Base-by-base conservation (phyloP, 345 rosid species). In the Moringa oleifera region DNA sequence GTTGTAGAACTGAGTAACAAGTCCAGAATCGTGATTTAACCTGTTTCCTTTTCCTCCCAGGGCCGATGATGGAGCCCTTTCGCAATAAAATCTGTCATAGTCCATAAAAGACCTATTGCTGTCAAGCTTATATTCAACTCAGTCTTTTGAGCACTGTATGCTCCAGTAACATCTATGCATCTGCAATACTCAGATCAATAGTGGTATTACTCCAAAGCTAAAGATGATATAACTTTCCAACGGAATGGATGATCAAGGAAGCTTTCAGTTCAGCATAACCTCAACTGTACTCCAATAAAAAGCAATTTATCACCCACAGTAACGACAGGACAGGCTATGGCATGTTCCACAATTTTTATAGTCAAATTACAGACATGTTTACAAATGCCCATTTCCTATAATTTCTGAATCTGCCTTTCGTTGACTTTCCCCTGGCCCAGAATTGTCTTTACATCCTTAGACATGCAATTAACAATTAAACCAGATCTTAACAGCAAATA, bases 131-230 rank as follows among this genome's bases (percentile, higher is more conserved):
- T 88, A 72, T 94, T 94, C 71, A 90, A 73, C 78, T 90, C 97
- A 25, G 93, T 80, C 78, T 85, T 86, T 71, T 94, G 99, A 70
- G 85, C 80, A 82, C 97, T 83, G 69, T 94, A 94, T 37, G 97
- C 99, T 79, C 99, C 97, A 72, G 93, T 88, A 57, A 94, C 99
- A 73, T 94, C 96, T 46, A 90, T 80, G 78, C 97, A 90, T 77
- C 98, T 93, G 89, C 71, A 80, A 64, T 59, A 63, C 54, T 49
- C 61, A 64, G 65, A 79, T 53, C 45, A 41, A 55, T 36, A 80
- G 21, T 53, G 33, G 64, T 58, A 63, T 28, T 36, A 61, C 28
- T 58, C 67, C 49, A 53, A 58, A n/a, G n/a, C n/a, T n/a, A n/a
- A n/a, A n/a, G n/a, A n/a, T n/a, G n/a, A n/a, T n/a, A n/a, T 23